Base-by-base conservation (phyloP, 2,329 filamentous ascomycete species). In the Aspergillus awamori region DNA sequence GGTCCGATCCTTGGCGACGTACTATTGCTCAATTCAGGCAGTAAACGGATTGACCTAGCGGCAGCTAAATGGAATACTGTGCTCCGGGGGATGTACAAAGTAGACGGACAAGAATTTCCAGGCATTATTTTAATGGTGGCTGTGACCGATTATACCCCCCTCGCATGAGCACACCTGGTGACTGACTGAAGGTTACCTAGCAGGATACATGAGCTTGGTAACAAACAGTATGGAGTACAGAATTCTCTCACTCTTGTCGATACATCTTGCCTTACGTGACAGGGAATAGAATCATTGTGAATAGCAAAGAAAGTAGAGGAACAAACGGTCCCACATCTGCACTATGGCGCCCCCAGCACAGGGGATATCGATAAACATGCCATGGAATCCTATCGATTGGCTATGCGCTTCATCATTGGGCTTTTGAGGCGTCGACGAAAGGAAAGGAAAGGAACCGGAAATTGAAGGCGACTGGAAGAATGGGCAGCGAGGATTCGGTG, bases 41-140 rank as follows among this genome's bases (percentile, higher is more conserved):
- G 38, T 56, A 58, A 59, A 17, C 20, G 15, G 17, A 36, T 28
- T 43, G 24, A 4, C 28, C 28, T 30, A 57, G 38, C 55, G 45
- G 56, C 56, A 59, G 57, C 22, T 24, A 11, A 53, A 58, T 64
- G 60, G 62, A 64, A 53, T 48, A 60, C 62, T 48, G 62, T 62
- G 52, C 62, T 64, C 62, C 62, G 60, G 26, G n/a, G 41, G 36
- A 54, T 55, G 47, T 53, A 30, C 28, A 30, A 11, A 11, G 28
- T 30, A 26, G 8, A 43, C 30, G 43, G 55, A 43, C 17, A 17
- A 43, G 8, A 15, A 20, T 20, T 15, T 47, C 20, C 30, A 22
- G 13, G n/a, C 15, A 33, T 24, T n/a, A 33, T 24, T 10, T 10
- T 33, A 47, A 39, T 47, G 53, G 28, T 11, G 13, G 22, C 36